These are phyloP conservation scores for Sporothrix brasiliensis DNA, from an alignment of 2,329 filamentous ascomycete genomes.

Conservation along the genomic window DNA sequence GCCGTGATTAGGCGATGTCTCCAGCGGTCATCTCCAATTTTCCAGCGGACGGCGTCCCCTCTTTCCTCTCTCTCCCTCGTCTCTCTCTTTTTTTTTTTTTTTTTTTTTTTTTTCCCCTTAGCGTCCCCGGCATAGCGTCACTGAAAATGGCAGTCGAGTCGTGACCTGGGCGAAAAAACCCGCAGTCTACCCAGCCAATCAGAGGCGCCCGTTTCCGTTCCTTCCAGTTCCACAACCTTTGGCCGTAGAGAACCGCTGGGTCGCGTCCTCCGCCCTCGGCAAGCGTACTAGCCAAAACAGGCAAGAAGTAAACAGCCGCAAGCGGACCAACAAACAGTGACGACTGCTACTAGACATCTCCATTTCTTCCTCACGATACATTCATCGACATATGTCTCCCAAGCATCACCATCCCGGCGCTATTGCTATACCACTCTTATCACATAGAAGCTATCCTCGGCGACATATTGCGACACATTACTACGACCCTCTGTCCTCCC, in stretches of 20 bases:
- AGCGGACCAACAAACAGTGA: slow-evolving; percentile 2
- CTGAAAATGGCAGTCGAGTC: not conserved
- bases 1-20: not conserved
- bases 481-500: not conserved
- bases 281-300: slow-evolving; percentile 25
- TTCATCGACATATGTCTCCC: not conserved
- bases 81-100: slow-evolving; percentile 15
- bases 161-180: slow-evolving; percentile 22
- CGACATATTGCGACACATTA: not conserved
- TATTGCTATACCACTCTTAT: not conserved
- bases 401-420: slow-evolving; percentile 5
- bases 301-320: slow-evolving; percentile 31
- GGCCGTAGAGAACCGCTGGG: slow-evolving; percentile 3
- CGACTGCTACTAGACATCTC: not conserved
- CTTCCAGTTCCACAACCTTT: not conserved
- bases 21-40: not conserved
- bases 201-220: not conserved
- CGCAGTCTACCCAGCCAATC: not conserved
- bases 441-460: not conserved
- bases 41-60: not conserved
- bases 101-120: not conserved
- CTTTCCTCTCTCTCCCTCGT: no score
- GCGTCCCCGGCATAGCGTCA: slow-evolving; percentile 1
- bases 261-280: not conserved
- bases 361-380: not conserved